phyloP scores from a whole-genome alignment of 257 asterid species.

The Gynochthodes officinalis region DNA sequence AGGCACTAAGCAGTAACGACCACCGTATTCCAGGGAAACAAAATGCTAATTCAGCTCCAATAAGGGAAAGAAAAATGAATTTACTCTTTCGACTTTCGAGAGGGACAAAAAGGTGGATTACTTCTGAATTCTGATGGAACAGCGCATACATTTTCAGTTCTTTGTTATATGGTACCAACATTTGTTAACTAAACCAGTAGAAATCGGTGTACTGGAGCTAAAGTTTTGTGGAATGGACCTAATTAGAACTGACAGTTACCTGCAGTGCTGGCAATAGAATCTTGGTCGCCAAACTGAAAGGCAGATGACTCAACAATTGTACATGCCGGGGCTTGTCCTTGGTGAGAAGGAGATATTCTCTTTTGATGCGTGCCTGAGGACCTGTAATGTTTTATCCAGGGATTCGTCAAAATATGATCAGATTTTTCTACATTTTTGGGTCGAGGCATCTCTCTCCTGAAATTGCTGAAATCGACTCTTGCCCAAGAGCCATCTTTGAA shows the following conservation, averaged over 20 bases:
- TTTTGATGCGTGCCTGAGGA: conserved; percentile 26
- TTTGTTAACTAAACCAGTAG: not conserved
- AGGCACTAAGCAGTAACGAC: not conserved
- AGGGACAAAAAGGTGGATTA: too few species aligned
- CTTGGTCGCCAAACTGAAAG: conserved; percentile 21
- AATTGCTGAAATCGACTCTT: conserved; percentile 41
- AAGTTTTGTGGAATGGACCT: not conserved
- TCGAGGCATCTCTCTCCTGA: conserved; percentile 32
- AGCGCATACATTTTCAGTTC: too few species aligned
- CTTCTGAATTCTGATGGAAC: too few species aligned
- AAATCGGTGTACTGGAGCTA: not conserved
- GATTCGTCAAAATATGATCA: conserved; percentile 31
- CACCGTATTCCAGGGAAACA: not conserved
- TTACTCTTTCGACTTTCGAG: not conserved
- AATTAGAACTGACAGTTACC: conserved; percentile 29
- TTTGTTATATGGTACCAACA: not conserved
- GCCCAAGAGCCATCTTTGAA: conserved; percentile 56
- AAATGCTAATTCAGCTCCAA: not conserved
- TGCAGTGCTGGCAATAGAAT: conserved; percentile 32
- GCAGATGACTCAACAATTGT: conserved; percentile 6
- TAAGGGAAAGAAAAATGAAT: not conserved
- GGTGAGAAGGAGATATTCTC: conserved; percentile 27
- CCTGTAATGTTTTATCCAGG: conserved; percentile 54
- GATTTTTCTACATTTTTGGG: conserved; percentile 29
- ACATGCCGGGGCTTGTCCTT: conserved; percentile 14